phyloP scores from a whole-genome alignment of 768 basidiomycete species.

The Pleurotus cornucopiae region DNA sequence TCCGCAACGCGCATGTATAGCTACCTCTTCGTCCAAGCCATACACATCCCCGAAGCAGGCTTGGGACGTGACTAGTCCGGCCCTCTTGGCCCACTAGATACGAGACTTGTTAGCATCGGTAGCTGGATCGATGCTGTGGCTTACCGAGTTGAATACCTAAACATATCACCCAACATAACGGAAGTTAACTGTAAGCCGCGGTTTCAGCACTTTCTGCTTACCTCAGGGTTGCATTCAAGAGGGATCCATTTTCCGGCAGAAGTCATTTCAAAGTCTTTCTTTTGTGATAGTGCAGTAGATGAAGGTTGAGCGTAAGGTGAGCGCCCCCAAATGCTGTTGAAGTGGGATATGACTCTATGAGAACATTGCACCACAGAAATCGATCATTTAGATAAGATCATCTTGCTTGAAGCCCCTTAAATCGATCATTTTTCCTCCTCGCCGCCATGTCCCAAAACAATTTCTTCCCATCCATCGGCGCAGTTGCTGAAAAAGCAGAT shows the following conservation, averaged over 20 bases:
- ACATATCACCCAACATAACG: background rate
- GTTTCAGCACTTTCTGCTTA: conserved; percentile 7
- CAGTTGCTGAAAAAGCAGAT: conserved; percentile 45
- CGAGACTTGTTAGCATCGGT: background rate
- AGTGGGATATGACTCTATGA: too few species aligned
- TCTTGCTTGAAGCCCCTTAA: too few species aligned
- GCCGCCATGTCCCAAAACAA: conserved; percentile 6
- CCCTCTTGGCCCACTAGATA: conserved; percentile 65
- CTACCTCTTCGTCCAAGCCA: conserved; percentile 65
- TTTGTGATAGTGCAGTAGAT: background rate
- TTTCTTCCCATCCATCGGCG: conserved; percentile 54
- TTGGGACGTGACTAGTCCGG: conserved; percentile 50
- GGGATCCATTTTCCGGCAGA: conserved; percentile 56
- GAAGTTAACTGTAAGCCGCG: background rate
- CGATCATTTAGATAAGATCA: too few species aligned
- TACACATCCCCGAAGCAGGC: conserved; percentile 67
- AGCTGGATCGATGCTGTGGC: conserved; percentile 10
- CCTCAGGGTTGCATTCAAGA: conserved; percentile 68
- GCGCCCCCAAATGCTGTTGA: too few species aligned
- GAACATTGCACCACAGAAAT: too few species aligned
- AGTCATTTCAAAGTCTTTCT: background rate
- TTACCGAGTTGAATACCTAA: conserved; percentile 46
- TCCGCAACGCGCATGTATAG: conserved; percentile 7
- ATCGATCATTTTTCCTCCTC: background rate
- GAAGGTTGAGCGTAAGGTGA: background rate